Evolutionary conservation across 768 basidiomycete species (phyloP).

Genomic region (Vararia minispora): DNA sequence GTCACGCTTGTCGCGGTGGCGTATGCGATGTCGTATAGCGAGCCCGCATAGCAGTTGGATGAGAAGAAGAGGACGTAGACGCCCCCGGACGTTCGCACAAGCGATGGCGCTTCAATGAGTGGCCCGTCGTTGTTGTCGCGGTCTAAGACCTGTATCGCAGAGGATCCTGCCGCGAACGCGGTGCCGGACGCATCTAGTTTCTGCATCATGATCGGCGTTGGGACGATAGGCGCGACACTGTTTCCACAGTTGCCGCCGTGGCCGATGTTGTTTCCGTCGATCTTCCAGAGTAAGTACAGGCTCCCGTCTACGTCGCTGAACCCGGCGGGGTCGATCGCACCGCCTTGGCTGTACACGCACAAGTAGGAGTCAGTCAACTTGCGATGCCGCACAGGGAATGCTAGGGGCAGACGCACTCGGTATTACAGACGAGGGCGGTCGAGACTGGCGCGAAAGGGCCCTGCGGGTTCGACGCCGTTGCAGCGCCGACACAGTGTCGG

Average conservation of each 20-base stretch:
- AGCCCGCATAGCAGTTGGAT: conserved; percentile 19
- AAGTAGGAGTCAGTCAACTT: too few species aligned
- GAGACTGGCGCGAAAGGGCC: conserved; percentile 20
- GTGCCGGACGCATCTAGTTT: conserved; percentile 18
- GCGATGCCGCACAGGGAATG: too few species aligned
- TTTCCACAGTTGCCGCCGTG: conserved; percentile 20
- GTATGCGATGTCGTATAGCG: conserved; percentile 20
- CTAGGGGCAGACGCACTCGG: too few species aligned
- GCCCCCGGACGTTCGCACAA: conserved; percentile 12
- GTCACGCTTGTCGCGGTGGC: conserved; percentile 19
- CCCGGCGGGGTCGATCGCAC: conserved; percentile 20
- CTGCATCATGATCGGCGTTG: conserved; percentile 22
- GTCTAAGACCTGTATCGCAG: too few species aligned
- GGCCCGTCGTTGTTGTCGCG: conserved; percentile 18
- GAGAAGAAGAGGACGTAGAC: conserved; percentile 21
- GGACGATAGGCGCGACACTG: too few species aligned
- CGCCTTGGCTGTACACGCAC: too few species aligned
- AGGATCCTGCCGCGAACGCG: too few species aligned
- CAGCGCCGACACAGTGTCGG: conserved; percentile 22
- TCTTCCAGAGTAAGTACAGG: conserved; percentile 20
- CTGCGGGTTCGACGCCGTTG: conserved; percentile 15
- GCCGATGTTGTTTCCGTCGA: conserved; percentile 24
- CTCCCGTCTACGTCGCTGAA: conserved; percentile 18
- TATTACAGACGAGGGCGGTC: conserved; percentile 17
- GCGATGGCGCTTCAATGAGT: conserved; percentile 22